These are phyloP conservation scores for Cyberlindnera saturnus DNA, from an alignment of 805 yeast genomes.

Conservation along the genomic window DNA sequence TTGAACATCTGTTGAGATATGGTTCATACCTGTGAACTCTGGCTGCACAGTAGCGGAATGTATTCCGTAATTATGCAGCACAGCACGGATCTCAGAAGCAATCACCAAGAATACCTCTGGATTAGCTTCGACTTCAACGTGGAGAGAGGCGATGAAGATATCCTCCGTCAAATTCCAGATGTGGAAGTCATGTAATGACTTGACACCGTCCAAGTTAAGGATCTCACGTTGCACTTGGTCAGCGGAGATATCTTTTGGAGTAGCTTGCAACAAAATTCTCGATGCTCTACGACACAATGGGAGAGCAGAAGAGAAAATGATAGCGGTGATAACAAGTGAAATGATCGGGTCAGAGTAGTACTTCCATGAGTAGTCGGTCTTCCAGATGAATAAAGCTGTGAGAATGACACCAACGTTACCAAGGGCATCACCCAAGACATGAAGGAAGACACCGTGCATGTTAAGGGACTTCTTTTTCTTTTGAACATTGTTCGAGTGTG, in stretches of 20 bases:
- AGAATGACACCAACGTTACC: constrained; percentile 92
- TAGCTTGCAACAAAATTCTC: constrained; percentile 84
- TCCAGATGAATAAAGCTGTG: constrained; percentile 91
- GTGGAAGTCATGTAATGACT: constrained; percentile 90
- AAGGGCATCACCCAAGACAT: constrained; percentile 92
- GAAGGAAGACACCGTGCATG: constrained; percentile 95
- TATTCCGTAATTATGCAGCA: constrained; percentile 78
- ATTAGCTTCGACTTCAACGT: constrained; percentile 62
- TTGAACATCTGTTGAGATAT: constrained; percentile 26
- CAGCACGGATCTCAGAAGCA: constrained; percentile 69
- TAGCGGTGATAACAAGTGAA: constrained; percentile 77
- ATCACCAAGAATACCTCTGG: constrained; percentile 65
- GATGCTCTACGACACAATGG: constrained; percentile 86
- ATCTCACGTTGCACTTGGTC: constrained; percentile 68
- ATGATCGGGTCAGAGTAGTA: constrained; percentile 81
- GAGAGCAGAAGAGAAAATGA: constrained; percentile 85
- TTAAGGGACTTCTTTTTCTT: constrained; percentile 60
- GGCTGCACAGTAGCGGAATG: constrained; percentile 97
- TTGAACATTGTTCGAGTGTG: constrained; percentile 7
- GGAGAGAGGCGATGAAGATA: constrained; percentile 81
- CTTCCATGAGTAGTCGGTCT: constrained; percentile 84
- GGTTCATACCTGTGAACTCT: constrained; percentile 51
- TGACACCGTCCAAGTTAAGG: constrained; percentile 60
- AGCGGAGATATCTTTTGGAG: constrained; percentile 79
- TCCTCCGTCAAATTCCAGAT: constrained; percentile 93